Evolutionary conservation across 2,329 filamentous ascomycete genomes (phyloP), one percentile per base, ranked within the genome.

Genomic region (Fusarium kyushuense): DNA sequence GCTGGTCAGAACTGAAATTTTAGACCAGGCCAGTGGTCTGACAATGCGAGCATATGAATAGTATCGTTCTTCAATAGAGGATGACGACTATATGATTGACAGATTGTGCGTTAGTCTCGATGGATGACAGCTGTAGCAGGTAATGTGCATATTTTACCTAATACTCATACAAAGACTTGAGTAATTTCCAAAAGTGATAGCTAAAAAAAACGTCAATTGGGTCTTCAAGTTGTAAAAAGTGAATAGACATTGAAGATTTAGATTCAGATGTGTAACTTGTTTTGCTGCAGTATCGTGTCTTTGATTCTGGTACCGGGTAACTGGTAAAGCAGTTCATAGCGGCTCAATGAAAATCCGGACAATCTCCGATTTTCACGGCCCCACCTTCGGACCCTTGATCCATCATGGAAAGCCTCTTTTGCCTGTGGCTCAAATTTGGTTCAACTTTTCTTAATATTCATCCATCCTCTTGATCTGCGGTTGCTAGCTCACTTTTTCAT

Each of bases 341-440:
- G 66, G 66, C 8, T 13, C 43, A 36, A 70, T 17, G 12, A 67
- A 63, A 67, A 21, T 43, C 66, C 66, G 66, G 13, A 13, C 7
- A 19, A 36, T 21, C 48, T 42, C 33, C 47, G 33, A 48, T 35
- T 58, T 30, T 9, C n/a, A 36, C 30, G 54, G 71, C 63, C 72
- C 72, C 71, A 72, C 72, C 62, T 54, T 14, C 42, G 40, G 55
- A 60, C 57, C 64, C 71, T 61, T 59, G 63, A 53, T 43, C 40
- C 60, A 64, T 72, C 54, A 71, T 63, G 69, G 69, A 59, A 40
- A 63, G 67, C 65, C 60, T 73, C 54, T 47, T 42, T 64, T 64
- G 52, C 55, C 32, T 42, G 48, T 60, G 23, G 49, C 53, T 62
- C 30, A 66, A 63, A 63, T 67, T 67, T 67, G 51, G 63, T 63